Conservation (phyloP, 2,329 filamentous ascomycete species). For the Pseudogymnoascus sp. region DNA sequence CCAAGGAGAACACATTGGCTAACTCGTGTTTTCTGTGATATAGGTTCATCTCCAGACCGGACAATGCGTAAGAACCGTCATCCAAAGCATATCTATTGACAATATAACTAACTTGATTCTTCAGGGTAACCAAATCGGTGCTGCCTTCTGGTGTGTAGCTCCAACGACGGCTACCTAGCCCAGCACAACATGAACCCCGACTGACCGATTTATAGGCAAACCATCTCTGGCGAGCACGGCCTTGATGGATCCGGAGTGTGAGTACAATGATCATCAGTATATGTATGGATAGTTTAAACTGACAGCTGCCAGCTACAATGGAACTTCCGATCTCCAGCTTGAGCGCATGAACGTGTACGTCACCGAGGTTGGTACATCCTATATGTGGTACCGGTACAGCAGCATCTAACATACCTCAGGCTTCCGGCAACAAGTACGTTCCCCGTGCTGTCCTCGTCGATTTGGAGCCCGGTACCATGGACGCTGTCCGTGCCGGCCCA, state of each 20-base stretch:
- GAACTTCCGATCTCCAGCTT: conserved; percentile 95
- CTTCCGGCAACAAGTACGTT: conserved; percentile 97
- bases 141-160: conserved; percentile 84
- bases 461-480: conserved; percentile 99
- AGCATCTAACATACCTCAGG: conserved; percentile 47
- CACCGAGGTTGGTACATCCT: conserved; percentile 60
- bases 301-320: conserved; percentile 70
- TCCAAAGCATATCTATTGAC: conserved; percentile 12
- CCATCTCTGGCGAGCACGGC: conserved; percentile 85
- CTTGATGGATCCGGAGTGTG: conserved; percentile 96
- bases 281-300: conserved; percentile 15
- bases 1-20: conserved; percentile 44
- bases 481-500: conserved; percentile 94
- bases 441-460: conserved; percentile 98
- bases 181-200: conserved; percentile 27
- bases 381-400: conserved; percentile 13
- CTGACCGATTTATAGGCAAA: conserved; percentile 56
- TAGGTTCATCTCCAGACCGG: conserved; percentile 99
- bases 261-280: conserved; percentile 34
- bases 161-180: conserved; percentile 18
- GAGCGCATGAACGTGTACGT: conserved; percentile 99
- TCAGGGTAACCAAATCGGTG: conserved; percentile 99
- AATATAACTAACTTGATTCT: conserved; percentile 20
- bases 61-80: conserved; percentile 75
- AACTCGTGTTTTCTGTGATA: conserved; percentile 43